A percentile compares a stretch with the other conserved stretches of the same genome.
Evolutionary conservation across 2,329 filamentous ascomycete species (phyloP).

Genomic region (Bipolaris victoriae): DNA sequence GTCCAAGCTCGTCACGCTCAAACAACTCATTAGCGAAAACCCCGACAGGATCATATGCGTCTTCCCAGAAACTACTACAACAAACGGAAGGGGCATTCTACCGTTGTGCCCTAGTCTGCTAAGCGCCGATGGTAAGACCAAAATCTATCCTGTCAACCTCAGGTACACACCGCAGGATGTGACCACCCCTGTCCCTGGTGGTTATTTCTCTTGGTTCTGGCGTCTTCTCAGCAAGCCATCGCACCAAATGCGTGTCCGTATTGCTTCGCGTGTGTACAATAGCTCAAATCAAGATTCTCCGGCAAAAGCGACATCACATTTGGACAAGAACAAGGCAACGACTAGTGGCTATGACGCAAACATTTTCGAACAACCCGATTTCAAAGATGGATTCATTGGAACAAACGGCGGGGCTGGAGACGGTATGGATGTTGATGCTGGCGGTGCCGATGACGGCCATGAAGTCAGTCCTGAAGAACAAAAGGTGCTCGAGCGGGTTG

Average conservation of each 20-base stretch:
- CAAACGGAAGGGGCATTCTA: constrained; percentile 88
- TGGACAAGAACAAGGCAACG: constrained; percentile 16
- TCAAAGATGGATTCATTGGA: constrained; percentile 27
- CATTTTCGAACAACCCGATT: constrained; percentile 40
- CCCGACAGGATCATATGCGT: constrained; percentile 80
- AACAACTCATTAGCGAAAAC: constrained; percentile 66
- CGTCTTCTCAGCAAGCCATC: constrained; percentile 81
- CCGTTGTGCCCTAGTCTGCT: constrained; percentile 81
- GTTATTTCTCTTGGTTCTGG: constrained; percentile 79
- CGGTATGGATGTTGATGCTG: constrained; percentile 26
- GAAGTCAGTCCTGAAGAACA: constrained; percentile 60
- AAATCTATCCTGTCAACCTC: constrained; percentile 89
- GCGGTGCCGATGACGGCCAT: constrained; percentile 1
- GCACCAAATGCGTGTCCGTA: constrained; percentile 87
- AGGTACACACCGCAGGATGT: constrained; percentile 89
- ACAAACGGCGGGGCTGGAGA: constrained; percentile 20
- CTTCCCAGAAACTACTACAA: constrained; percentile 93
- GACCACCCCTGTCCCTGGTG: constrained; percentile 83
- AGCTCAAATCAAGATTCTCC: constrained; percentile 32
- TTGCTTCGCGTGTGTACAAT: constrained; percentile 73
- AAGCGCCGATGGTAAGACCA: constrained; percentile 67
- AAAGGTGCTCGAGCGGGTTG: constrained; percentile 76
- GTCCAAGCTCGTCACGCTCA: constrained; percentile 46
- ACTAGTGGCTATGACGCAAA: constrained; percentile 40
- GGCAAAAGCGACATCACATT: constrained; percentile 1